These are phyloP conservation scores for Ascochyta rabiei DNA, from an alignment of 2,329 filamentous ascomycete genomes.

Conservation along the genomic window DNA sequence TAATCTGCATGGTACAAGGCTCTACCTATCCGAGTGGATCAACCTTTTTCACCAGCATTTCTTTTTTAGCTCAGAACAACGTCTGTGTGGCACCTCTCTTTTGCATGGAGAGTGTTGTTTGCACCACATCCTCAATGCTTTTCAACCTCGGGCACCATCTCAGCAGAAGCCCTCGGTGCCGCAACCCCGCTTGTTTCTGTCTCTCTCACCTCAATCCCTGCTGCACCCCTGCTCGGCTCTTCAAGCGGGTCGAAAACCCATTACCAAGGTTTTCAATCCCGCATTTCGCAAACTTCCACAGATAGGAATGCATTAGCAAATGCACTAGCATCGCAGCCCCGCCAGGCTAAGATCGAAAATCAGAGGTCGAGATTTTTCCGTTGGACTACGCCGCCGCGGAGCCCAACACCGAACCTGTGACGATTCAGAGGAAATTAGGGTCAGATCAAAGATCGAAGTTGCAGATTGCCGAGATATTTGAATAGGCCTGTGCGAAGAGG, in stretches of 20 bases:
- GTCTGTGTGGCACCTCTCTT: not conserved
- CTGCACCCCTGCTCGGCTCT: not conserved
- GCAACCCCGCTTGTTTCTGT: conserved; percentile 3
- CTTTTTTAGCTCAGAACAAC: not conserved
- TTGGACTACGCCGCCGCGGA: not conserved
- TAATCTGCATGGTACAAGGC: not conserved
- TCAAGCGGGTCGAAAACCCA: not conserved
- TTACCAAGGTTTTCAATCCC: not conserved
- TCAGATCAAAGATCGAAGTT: not conserved
- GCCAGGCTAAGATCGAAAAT: conserved; percentile 8
- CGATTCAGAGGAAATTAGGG: not conserved
- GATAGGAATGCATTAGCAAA: not conserved
- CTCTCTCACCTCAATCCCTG: not conserved
- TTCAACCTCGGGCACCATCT: not conserved
- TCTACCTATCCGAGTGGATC: not conserved
- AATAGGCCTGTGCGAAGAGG: not conserved
- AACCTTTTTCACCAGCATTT: not conserved
- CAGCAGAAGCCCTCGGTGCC: not conserved
- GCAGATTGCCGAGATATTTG: not conserved
- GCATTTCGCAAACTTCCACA: not conserved
- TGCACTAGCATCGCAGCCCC: conserved; percentile 10
- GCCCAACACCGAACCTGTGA: not conserved
- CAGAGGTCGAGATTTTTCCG: not conserved
- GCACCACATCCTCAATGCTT: not conserved
- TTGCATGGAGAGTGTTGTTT: not conserved